A percentile compares a stretch with the other conserved stretches of the same genome.
phyloP scores from a whole-genome alignment of 495 filamentous ascomycete species.

The Penicillium tannophilum region DNA sequence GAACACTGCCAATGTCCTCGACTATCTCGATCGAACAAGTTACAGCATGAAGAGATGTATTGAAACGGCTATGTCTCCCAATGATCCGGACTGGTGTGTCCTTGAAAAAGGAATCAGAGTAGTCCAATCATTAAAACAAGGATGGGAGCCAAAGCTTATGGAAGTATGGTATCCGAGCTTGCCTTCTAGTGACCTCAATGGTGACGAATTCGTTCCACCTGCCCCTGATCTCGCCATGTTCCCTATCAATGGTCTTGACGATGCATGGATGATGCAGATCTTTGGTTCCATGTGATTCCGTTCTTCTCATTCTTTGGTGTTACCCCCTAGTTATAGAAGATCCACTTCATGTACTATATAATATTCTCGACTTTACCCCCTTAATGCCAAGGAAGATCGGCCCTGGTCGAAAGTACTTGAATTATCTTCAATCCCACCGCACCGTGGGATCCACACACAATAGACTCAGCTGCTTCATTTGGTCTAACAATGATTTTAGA shows the following conservation, averaged over 20 bases:
- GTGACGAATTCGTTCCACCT: conserved; percentile 8
- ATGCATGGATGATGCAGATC: conserved; percentile 31
- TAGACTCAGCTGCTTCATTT: no score
- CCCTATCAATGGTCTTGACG: conserved; percentile 23
- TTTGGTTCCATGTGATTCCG: conserved; percentile 22
- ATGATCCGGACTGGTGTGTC: conserved; percentile 18
- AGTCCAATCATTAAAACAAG: conserved; percentile 20
- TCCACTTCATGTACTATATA: not conserved
- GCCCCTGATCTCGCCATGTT: conserved; percentile 13
- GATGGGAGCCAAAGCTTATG: conserved; percentile 32
- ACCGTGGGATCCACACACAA: no score
- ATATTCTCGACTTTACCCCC: no score
- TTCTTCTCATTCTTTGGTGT: not conserved
- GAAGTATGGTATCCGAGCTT: conserved; percentile 26
- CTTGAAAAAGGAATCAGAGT: conserved; percentile 29
- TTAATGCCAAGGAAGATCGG: no score
- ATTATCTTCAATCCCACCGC: no score
- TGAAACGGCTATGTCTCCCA: not conserved
- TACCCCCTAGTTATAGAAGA: not conserved
- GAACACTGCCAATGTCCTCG: conserved; percentile 31
- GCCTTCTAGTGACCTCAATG: conserved; percentile 8
- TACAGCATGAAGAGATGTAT: conserved; percentile 19
- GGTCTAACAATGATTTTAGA: no score
- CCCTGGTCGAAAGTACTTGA: no score
- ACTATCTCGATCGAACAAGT: conserved; percentile 23